Conservation (phyloP, 2,329 filamentous ascomycete species). For the Calonectria fujianensis region DNA sequence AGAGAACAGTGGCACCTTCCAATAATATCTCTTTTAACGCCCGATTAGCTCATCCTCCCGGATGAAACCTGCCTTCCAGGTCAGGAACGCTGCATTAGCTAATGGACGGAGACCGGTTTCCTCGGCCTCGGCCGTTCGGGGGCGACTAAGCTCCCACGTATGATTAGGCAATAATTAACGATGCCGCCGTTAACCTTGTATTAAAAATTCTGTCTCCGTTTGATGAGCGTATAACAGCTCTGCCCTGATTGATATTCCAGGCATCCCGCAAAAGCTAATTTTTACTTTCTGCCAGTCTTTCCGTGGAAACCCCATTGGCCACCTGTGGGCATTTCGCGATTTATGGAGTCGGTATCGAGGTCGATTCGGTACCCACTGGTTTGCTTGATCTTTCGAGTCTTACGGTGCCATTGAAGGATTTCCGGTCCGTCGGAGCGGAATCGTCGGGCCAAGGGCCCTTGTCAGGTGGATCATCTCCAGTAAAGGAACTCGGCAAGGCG, state of each 20-base stretch:
- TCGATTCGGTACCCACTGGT: background rate
- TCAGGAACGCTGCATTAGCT: background rate
- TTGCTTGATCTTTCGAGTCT: background rate
- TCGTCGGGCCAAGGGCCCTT: conserved; percentile 13
- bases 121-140: background rate
- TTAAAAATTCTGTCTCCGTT: background rate
- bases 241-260: background rate
- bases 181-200: background rate
- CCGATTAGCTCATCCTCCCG: background rate
- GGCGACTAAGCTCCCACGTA: background rate
- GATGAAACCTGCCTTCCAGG: background rate
- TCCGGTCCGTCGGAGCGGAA: conserved; percentile 19
- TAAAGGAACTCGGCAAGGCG: background rate
- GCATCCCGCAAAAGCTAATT: background rate
- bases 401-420: conserved; percentile 2
- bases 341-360: background rate
- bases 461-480: conserved; percentile 12
- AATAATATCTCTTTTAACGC: background rate
- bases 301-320: background rate
- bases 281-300: background rate
- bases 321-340: background rate
- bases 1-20: background rate
- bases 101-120: background rate
- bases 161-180: background rate
- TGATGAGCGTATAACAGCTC: background rate